A percentile compares a stretch with the other conserved stretches of the same genome.
phyloP scores from a whole-genome alignment of 2,329 filamentous ascomycete species.

The Aspergillus oerlinghausenensis region DNA sequence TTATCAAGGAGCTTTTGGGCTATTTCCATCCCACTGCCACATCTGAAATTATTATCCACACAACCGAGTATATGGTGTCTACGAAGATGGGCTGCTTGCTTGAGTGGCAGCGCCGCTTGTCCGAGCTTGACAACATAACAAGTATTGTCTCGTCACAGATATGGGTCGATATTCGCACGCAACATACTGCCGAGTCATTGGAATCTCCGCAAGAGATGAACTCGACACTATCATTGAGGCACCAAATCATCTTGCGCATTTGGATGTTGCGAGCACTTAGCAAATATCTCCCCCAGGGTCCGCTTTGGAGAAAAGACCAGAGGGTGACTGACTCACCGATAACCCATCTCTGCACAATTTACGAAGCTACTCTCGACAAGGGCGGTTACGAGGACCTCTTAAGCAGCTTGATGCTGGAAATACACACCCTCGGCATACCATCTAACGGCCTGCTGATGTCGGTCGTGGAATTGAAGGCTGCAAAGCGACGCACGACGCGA shows the following conservation, averaged over 20 bases:
- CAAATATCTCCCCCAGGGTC: slow-evolving; percentile 15
- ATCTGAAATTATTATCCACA: slow-evolving; percentile 25
- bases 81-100: slow-evolving; percentile 19
- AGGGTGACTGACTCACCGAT: slow-evolving; percentile 19
- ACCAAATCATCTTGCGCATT: slow-evolving; percentile 30
- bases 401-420: slow-evolving; percentile 21
- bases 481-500: slow-evolving; percentile 18
- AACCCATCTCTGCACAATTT: slow-evolving; percentile 24
- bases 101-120: slow-evolving; percentile 29
- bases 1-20: slow-evolving; percentile 18
- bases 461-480: slow-evolving; percentile 23
- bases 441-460: slow-evolving; percentile 26
- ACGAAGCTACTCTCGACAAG: slow-evolving; percentile 17
- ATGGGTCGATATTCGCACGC: slow-evolving; percentile 21
- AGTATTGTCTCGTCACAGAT: slow-evolving; percentile 18
- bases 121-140: slow-evolving; percentile 14
- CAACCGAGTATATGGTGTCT: slow-evolving; percentile 30
- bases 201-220: not conserved
- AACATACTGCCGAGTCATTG: not conserved
- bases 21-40: slow-evolving; percentile 21
- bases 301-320: slow-evolving; percentile 15
- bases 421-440: slow-evolving; percentile 28
- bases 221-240: slow-evolving; percentile 12
- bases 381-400: slow-evolving; percentile 19
- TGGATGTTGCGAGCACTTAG: slow-evolving; percentile 29